Conservation (phyloP, 331 rosid genomes). For the Malus hybrid region DNA sequence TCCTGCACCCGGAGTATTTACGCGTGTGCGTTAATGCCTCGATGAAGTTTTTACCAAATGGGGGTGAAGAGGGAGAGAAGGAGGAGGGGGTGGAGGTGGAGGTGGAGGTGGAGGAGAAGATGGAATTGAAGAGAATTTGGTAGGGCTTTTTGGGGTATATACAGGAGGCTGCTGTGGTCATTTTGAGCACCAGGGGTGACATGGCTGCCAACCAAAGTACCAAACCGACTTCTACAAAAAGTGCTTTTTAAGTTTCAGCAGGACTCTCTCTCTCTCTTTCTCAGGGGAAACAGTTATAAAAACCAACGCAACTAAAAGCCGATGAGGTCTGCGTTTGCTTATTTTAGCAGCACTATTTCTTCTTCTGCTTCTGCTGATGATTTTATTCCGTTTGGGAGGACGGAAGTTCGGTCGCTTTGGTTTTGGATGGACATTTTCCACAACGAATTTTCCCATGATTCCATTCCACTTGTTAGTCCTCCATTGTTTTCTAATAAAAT, state of each 20-base stretch:
- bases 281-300: not conserved
- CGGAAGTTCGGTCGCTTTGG: not conserved
- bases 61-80: not conserved
- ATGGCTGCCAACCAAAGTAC: not conserved
- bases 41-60: not conserved
- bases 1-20: constrained; percentile 13
- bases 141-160: constrained; percentile 12
- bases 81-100: too few species aligned
- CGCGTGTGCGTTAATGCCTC: not conserved
- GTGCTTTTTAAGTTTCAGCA: not conserved
- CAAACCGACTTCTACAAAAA: not conserved
- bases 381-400: not conserved
- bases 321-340: not conserved
- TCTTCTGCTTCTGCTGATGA: not conserved
- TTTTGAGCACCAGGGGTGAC: constrained; percentile 17
- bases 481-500: too few species aligned
- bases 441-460: not conserved
- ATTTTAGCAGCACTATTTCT: not conserved
- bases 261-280: not conserved
- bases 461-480: not conserved
- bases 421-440: not conserved
- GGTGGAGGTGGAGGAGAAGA: too few species aligned
- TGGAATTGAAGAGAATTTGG: not conserved
- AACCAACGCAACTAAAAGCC: not conserved
- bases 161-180: constrained; percentile 22